Evolutionary conservation across 75 land plant genomes (phyloP).

Genomic region (Cunninghamia lanceolata): DNA sequence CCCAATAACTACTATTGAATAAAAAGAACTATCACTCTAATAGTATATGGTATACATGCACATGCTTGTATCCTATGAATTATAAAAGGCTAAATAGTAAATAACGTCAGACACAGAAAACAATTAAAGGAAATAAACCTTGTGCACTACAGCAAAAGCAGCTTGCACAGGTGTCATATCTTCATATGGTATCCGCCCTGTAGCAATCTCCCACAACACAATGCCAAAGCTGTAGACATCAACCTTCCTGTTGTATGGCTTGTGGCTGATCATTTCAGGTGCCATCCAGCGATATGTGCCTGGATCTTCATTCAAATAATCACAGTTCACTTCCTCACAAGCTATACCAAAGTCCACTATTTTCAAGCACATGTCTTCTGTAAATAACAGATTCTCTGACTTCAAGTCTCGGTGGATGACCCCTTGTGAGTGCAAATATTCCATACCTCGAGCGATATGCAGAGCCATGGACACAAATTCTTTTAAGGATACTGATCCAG

Average conservation of each 20-base stretch:
- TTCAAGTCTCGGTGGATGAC: slow-evolving; percentile 69
- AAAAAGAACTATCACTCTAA: not conserved
- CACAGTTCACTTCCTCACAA: slow-evolving; percentile 42
- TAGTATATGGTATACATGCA: not conserved
- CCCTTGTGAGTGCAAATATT: slow-evolving; percentile 66
- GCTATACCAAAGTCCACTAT: slow-evolving; percentile 79
- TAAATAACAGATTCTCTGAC: slow-evolving; percentile 57
- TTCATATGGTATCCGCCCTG: slow-evolving; percentile 49
- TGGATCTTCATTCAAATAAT: slow-evolving; percentile 32
- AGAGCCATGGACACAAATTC: slow-evolving; percentile 33
- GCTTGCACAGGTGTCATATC: slow-evolving; percentile 60
- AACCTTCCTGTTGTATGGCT: slow-evolving; percentile 44
- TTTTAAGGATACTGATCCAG: slow-evolving; percentile 28
- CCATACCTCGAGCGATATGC: slow-evolving; percentile 73
- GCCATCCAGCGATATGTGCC: slow-evolving; percentile 78
- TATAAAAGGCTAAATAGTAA: not conserved
- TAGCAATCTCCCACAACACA: slow-evolving; percentile 60
- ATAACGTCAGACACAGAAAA: not conserved
- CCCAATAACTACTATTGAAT: not conserved
- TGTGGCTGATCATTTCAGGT: slow-evolving; percentile 59
- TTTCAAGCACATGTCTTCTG: slow-evolving; percentile 39
- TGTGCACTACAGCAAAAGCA: slow-evolving; percentile 63
- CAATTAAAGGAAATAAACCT: slow-evolving; percentile 25
- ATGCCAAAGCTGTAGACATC: slow-evolving; percentile 80
- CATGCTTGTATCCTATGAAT: not conserved